phyloP scores from a whole-genome alignment of 129 eudicot genomes.

The Tanacetum coccineum region DNA sequence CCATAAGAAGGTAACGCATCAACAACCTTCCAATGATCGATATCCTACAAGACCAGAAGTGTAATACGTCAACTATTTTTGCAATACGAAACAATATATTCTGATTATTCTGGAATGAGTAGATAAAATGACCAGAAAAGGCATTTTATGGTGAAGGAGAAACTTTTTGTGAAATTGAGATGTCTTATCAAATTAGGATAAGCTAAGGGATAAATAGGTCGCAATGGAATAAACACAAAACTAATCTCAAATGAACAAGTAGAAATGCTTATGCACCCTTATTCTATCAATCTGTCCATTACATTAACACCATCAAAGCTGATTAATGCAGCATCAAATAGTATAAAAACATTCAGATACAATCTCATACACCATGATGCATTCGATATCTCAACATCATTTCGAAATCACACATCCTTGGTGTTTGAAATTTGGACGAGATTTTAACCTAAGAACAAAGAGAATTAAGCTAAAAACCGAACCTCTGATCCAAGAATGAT shows the following conservation, averaged over 20 bases:
- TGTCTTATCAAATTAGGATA: too few relatives aligned
- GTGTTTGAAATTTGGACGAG: neutral
- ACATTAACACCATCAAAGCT: too few relatives aligned
- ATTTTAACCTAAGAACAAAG: neutral
- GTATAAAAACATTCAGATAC: neutral
- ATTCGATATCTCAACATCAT: neutral
- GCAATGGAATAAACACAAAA: too few relatives aligned
- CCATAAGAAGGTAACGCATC: constrained; percentile 84
- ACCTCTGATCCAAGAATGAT: constrained; percentile 74
- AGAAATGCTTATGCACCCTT: too few relatives aligned
- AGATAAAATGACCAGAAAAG: too few relatives aligned
- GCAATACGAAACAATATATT: constrained; percentile 1
- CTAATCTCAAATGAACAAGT: too few relatives aligned
- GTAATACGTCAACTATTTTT: neutral
- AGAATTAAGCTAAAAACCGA: constrained; percentile 3
- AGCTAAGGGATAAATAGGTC: too few relatives aligned
- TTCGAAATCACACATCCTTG: neutral
- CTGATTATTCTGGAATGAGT: too few relatives aligned
- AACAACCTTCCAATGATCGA: constrained; percentile 60
- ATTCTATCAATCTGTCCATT: too few relatives aligned
- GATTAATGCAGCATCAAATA: too few relatives aligned
- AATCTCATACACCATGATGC: neutral
- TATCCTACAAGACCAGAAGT: constrained; percentile 37
- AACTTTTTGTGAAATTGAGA: too few relatives aligned
- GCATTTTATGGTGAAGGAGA: too few relatives aligned